Evolutionary conservation across 495 filamentous ascomycete species (phyloP).

Genomic region (Geoglossum glabrum): DNA sequence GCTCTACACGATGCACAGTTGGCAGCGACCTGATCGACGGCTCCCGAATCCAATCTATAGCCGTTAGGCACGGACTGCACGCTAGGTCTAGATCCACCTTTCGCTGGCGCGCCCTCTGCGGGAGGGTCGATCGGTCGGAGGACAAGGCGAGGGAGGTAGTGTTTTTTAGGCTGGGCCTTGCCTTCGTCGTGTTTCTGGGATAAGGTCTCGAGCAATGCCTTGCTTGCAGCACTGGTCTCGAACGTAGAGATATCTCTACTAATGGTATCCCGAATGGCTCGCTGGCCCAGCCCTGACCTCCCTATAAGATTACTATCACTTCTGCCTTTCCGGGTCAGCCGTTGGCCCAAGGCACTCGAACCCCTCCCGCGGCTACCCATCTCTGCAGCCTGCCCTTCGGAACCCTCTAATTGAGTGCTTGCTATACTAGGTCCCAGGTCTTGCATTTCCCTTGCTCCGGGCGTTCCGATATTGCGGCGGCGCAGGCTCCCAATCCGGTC

Average conservation of each 20-base stretch:
- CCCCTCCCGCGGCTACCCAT: background rate
- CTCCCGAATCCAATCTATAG: background rate
- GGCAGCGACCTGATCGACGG: background rate
- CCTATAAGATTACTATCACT: background rate
- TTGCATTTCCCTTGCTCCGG: no score
- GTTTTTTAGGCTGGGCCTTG: background rate
- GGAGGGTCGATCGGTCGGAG: background rate
- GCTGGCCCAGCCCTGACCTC: background rate
- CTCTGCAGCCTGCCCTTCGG: background rate
- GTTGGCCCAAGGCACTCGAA: background rate
- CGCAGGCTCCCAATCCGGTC: background rate
- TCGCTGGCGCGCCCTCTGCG: background rate
- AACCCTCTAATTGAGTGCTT: background rate
- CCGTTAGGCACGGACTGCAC: background rate
- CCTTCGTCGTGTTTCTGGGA: background rate
- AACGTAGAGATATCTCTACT: background rate
- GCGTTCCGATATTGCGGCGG: background rate
- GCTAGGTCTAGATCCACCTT: background rate
- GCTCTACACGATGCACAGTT: background rate
- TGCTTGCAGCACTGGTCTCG: background rate
- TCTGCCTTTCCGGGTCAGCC: background rate
- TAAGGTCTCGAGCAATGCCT: background rate
- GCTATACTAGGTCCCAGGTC: background rate
- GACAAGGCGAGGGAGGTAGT: background rate
- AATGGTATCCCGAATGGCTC: background rate